phyloP scores from a whole-genome alignment of 345 rosid genomes.

The Gossypium bickii region DNA sequence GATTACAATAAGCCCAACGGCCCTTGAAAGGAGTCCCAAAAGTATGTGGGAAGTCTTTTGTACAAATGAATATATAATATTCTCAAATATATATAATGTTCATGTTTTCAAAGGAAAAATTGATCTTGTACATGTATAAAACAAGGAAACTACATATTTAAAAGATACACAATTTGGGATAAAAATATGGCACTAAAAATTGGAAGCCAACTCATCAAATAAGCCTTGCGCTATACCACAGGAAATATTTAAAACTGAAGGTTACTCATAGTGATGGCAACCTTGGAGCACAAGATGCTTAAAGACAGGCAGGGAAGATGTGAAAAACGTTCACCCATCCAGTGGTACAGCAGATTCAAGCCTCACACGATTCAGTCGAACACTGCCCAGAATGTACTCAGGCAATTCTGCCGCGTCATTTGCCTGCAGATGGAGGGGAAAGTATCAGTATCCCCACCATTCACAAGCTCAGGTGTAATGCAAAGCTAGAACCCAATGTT shows the following conservation, averaged over 20 bases:
- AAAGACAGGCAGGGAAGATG: neutral
- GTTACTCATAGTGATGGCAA: neutral
- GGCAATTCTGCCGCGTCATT: slow-evolving; percentile 81
- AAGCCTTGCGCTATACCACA: neutral
- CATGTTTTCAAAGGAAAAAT: neutral
- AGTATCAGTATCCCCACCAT: slow-evolving; percentile 11
- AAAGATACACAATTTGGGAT: neutral
- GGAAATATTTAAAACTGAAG: neutral
- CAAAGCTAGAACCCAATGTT: neutral
- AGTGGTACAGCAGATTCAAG: slow-evolving; percentile 62
- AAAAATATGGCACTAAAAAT: neutral
- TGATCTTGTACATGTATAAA: neutral
- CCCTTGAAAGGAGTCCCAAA: neutral
- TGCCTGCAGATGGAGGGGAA: slow-evolving; percentile 47
- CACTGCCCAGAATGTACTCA: slow-evolving; percentile 91
- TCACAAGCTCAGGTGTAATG: neutral
- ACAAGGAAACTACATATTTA: neutral
- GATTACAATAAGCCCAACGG: neutral
- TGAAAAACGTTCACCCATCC: slow-evolving; percentile 37
- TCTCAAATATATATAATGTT: neutral
- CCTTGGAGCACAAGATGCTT: slow-evolving; percentile 2
- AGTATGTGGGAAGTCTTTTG: neutral
- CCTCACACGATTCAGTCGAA: slow-evolving; percentile 69
- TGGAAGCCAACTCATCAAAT: slow-evolving; percentile 5
- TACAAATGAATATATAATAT: neutral